Conservation (phyloP, 1,284 basidiomycete species). For the Athelia sp. region DNA sequence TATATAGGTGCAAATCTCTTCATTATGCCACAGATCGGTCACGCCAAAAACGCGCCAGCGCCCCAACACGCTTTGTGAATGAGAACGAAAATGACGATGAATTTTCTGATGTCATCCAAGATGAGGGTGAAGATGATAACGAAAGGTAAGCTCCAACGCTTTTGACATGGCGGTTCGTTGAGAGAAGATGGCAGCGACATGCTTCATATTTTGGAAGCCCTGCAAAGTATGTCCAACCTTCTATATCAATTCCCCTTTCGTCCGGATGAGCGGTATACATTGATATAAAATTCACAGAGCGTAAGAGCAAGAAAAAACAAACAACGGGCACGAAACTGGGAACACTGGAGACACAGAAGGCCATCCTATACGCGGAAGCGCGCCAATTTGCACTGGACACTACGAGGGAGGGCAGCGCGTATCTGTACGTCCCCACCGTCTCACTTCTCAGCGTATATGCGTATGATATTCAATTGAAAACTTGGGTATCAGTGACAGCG, state of each 20-base stretch:
- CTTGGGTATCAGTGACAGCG: not conserved
- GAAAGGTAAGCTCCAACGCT: not conserved
- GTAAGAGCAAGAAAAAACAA: not conserved
- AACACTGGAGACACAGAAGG: not conserved
- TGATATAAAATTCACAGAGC: not conserved
- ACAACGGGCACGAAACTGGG: not conserved
- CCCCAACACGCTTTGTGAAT: not conserved
- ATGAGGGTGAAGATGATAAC: not conserved
- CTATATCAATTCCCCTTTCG: not conserved
- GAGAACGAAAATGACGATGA: not conserved
- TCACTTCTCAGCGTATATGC: not conserved
- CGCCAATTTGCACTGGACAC: constrained; percentile 12
- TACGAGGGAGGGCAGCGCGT: constrained; percentile 14
- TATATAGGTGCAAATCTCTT: too few relatives aligned
- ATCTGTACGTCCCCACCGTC: constrained; percentile 20
- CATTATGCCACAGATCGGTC: too few relatives aligned
- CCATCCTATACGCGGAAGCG: constrained; percentile 11
- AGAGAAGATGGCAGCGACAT: not conserved
- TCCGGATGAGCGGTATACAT: too few relatives aligned
- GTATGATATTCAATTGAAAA: constrained; percentile 10
- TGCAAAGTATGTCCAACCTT: not conserved
- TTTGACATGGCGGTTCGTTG: not conserved
- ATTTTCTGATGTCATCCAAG: not conserved
- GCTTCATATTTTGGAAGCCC: not conserved
- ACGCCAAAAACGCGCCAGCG: not conserved